phyloP scores from a whole-genome alignment of 2,329 filamentous ascomycete genomes.

The Ascochyta fabae region DNA sequence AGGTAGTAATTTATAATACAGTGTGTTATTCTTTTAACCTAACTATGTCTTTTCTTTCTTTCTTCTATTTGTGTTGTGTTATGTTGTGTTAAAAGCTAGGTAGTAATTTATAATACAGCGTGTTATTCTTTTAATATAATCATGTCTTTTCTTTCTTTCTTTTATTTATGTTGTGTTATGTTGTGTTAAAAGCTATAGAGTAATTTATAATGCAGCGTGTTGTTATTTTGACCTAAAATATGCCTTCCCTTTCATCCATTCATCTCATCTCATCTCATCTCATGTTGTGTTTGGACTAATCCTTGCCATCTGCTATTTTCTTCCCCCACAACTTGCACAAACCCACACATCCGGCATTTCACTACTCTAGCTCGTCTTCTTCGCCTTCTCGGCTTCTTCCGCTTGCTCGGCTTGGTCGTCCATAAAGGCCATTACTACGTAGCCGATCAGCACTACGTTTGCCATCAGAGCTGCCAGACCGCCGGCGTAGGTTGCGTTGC shows the following conservation, averaged over 20 bases:
- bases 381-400: conserved; percentile 50
- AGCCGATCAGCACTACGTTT: conserved; percentile 88
- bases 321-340: too few species aligned
- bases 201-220: conserved; percentile 33
- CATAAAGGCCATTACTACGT: conserved; percentile 87
- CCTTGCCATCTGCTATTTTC: too few species aligned
- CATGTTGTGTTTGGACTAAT: too few species aligned
- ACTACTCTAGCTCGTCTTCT: conserved; percentile 40
- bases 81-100: conserved; percentile 2
- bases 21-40: too few species aligned
- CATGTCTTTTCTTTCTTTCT: too few species aligned
- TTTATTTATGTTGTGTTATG: background rate
- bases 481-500: conserved; percentile 87
- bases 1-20: conserved; percentile 38
- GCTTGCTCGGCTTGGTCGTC: conserved; percentile 71
- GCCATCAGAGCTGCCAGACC: conserved; percentile 86
- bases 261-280: too few species aligned
- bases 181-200: conserved; percentile 19
- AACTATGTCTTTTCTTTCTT: too few species aligned
- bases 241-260: background rate
- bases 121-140: too few species aligned
- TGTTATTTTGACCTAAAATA: conserved; percentile 9
- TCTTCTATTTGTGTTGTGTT: background rate
- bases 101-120: conserved; percentile 33
- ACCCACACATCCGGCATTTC: background rate